phyloP scores from a whole-genome alignment of 768 basidiomycete genomes.

The Pulveroboletus sp. region DNA sequence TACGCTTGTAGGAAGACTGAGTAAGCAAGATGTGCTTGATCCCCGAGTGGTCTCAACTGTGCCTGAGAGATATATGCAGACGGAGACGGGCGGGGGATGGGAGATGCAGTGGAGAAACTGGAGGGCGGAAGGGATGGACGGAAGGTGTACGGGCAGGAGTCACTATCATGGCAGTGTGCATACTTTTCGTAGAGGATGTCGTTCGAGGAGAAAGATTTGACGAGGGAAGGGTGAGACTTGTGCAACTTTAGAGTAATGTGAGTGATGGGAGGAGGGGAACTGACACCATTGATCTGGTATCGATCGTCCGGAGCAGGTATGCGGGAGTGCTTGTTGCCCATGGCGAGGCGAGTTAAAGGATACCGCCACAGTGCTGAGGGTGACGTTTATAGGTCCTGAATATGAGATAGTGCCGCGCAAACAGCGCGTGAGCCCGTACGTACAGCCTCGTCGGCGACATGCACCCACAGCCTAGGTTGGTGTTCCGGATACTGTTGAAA shows the following conservation, averaged over 20 bases:
- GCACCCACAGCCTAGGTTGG: background rate
- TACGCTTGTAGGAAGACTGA: conserved; percentile 41
- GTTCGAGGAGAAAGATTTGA: conserved; percentile 35
- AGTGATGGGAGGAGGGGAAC: conserved; percentile 19
- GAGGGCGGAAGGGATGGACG: background rate
- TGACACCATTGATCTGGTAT: conserved; percentile 2
- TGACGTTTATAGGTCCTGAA: conserved; percentile 15
- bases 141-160: background rate
- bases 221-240: conserved; percentile 32
- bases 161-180: conserved; percentile 10
- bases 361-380: background rate
- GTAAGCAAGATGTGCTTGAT: conserved; percentile 41
- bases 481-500: background rate
- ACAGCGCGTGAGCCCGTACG: background rate
- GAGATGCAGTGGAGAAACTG: background rate
- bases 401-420: background rate
- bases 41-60: conserved; percentile 21
- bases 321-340: conserved; percentile 31
- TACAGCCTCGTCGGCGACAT: background rate
- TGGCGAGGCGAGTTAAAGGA: conserved; percentile 6
- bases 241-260: conserved; percentile 39
- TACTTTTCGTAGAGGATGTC: conserved; percentile 37
- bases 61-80: conserved; percentile 27
- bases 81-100: conserved; percentile 6
- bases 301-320: conserved; percentile 7